Evolutionary conservation across 306 rosid genomes (phyloP).

Genomic region (Abrus pulchellus): DNA sequence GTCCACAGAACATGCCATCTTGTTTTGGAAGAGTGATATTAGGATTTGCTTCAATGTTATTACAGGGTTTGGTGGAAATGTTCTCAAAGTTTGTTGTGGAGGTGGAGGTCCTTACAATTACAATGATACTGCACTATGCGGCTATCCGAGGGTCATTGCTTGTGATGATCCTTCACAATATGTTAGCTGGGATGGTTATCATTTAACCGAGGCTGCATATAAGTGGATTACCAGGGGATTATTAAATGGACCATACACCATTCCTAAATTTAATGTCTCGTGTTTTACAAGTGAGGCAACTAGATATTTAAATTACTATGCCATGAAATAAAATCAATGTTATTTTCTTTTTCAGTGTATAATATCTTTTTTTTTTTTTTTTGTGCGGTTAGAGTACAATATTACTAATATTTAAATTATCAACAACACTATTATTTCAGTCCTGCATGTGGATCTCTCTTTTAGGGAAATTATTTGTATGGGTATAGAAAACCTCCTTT

Average conservation of each 20-base stretch:
- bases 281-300: constrained; percentile 34
- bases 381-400: background rate
- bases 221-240: constrained; percentile 54
- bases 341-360: background rate
- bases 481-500: too few species aligned
- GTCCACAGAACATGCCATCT: background rate
- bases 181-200: constrained; percentile 73
- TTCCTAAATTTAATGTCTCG: constrained; percentile 37
- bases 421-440: too few species aligned
- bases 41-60: background rate
- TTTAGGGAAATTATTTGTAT: too few species aligned
- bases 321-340: constrained; percentile 3
- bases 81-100: constrained; percentile 57
- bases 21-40: constrained; percentile 12
- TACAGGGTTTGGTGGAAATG: constrained; percentile 54
- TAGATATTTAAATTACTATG: constrained; percentile 6
- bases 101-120: constrained; percentile 56
- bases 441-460: too few species aligned
- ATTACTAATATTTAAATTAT: background rate
- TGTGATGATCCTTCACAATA: constrained; percentile 62
- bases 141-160: constrained; percentile 31
- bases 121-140: constrained; percentile 46
- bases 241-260: constrained; percentile 55
- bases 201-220: constrained; percentile 77
- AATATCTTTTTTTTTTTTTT: background rate